Evolutionary conservation across 257 asterid species (phyloP).

Genomic region (Penstemon davidsonii): DNA sequence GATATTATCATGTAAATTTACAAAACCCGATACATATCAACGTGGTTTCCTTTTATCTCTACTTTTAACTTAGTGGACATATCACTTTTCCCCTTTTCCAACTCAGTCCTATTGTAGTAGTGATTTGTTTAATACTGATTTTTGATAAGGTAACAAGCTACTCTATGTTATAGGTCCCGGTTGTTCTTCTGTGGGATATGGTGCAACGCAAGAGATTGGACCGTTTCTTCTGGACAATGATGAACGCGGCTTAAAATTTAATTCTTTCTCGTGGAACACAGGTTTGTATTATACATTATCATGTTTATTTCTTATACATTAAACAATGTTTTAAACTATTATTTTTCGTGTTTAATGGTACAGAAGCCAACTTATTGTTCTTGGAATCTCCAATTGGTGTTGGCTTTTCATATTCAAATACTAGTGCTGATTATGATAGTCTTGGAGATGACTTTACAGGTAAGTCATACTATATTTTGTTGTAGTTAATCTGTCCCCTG

Average conservation of each 20-base stretch:
- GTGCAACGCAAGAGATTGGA: conserved; percentile 97
- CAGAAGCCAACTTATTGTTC: conserved; percentile 92
- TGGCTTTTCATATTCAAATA: conserved; percentile 83
- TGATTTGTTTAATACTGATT: conserved; percentile 18
- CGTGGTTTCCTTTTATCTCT: not conserved
- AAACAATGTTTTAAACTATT: conserved; percentile 5
- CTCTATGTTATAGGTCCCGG: conserved; percentile 76
- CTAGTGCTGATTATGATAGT: conserved; percentile 63
- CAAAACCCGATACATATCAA: not conserved
- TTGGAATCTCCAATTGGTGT: conserved; percentile 92
- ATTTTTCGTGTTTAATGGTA: conserved; percentile 31
- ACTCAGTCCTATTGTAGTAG: conserved; percentile 1
- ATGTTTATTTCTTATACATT: not conserved
- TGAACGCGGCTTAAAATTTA: conserved; percentile 54
- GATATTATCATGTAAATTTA: conserved; percentile 2
- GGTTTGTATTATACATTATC: conserved; percentile 44
- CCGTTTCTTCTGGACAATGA: conserved; percentile 71
- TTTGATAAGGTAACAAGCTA: conserved; percentile 31
- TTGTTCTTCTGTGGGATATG: conserved; percentile 96
- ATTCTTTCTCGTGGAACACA: conserved; percentile 82
- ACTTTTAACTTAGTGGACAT: not conserved
- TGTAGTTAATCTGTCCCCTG: not conserved
- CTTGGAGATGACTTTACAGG: conserved; percentile 89
- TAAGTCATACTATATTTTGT: conserved; percentile 28
- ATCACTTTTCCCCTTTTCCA: conserved; percentile 21